Evolutionary conservation across 2,329 filamentous ascomycete genomes (phyloP).

Genomic region (Sphaerulina vaccinii): DNA sequence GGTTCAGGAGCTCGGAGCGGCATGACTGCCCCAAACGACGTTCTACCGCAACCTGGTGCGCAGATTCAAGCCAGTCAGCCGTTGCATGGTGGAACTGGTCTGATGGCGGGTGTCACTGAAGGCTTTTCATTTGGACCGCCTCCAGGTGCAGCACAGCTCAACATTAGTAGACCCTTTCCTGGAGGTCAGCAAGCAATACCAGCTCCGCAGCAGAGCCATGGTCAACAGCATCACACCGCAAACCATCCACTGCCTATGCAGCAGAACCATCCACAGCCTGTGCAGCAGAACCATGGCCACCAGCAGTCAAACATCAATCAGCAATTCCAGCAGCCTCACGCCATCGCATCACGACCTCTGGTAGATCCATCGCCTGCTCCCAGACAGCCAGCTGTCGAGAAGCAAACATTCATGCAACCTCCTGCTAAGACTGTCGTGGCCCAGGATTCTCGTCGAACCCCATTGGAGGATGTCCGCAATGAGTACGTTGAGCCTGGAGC

Average conservation of each 20-base stretch:
- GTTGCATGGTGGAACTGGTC: background rate
- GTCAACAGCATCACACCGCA: background rate
- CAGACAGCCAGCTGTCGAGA: background rate
- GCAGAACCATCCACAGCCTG: no score
- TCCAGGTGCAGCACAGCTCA: background rate
- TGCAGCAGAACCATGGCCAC: background rate
- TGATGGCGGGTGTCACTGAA: background rate
- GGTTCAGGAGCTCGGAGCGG: background rate
- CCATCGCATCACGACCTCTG: background rate
- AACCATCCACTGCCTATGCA: no score
- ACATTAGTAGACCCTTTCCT: background rate
- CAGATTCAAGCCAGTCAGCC: background rate
- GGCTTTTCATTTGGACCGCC: background rate
- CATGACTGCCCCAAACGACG: background rate
- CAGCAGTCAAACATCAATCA: background rate
- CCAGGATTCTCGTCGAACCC: background rate
- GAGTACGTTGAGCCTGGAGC: background rate
- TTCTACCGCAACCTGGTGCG: background rate
- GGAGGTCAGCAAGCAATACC: background rate
- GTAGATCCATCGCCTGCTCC: background rate
- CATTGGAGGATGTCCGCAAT: background rate
- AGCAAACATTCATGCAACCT: background rate
- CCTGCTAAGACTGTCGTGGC: background rate
- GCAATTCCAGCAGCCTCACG: background rate
- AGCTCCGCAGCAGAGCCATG: background rate